phyloP scores from a whole-genome alignment of 2,329 filamentous ascomycete species.

The Aspergillus tanneri region DNA sequence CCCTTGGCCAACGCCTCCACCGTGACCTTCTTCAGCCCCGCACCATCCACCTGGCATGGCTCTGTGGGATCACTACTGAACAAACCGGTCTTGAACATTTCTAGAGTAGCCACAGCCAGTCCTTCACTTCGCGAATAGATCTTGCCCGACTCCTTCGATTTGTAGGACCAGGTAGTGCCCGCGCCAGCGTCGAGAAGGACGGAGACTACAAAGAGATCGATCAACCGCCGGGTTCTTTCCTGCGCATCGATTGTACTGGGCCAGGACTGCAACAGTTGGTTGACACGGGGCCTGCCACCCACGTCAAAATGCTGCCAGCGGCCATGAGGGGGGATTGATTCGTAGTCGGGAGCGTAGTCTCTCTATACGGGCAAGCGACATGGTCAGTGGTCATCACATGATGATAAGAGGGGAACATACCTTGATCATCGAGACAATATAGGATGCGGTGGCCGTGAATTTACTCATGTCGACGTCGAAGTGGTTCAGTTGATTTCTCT shows the following conservation, averaged over 20 bases:
- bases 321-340: slow-evolving; percentile 77
- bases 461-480: slow-evolving; percentile 87
- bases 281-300: slow-evolving; percentile 55
- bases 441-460: slow-evolving; percentile 77
- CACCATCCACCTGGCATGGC: slow-evolving; percentile 85
- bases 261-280: slow-evolving; percentile 53
- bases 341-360: slow-evolving; percentile 68
- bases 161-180: slow-evolving; percentile 88
- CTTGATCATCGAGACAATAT: slow-evolving; percentile 94
- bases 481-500: slow-evolving; percentile 74
- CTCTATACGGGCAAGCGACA: slow-evolving; percentile 48
- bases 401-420: slow-evolving; percentile 46
- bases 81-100: slow-evolving; percentile 91
- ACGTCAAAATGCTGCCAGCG: slow-evolving; percentile 66
- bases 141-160: slow-evolving; percentile 81
- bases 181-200: slow-evolving; percentile 71
- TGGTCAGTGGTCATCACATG: slow-evolving; percentile 7
- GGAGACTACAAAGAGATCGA: slow-evolving; percentile 63
- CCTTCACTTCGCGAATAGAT: slow-evolving; percentile 84
- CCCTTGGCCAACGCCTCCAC: slow-evolving; percentile 73
- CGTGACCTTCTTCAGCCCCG: slow-evolving; percentile 71
- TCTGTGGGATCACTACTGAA: slow-evolving; percentile 82
- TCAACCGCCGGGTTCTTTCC: slow-evolving; percentile 56
- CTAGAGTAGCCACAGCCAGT: slow-evolving; percentile 71
- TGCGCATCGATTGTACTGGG: slow-evolving; percentile 48